A percentile compares a stretch with the other conserved stretches of the same genome.
phyloP scores from a whole-genome alignment of 495 filamentous ascomycete genomes.

The Bacidia gigantensis region DNA sequence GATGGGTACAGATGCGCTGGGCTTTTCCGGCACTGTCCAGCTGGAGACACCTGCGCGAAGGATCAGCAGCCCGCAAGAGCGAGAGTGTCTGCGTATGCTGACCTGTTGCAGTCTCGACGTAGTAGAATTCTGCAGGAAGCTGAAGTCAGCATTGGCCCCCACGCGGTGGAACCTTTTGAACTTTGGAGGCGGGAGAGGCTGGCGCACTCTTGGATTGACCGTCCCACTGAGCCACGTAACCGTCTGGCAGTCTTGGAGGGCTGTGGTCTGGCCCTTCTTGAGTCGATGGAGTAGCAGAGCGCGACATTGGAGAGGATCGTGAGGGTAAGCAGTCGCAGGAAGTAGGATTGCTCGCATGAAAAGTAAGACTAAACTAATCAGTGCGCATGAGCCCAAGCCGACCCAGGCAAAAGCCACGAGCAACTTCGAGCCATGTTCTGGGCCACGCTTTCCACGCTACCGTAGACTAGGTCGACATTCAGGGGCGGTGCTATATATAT shows the following conservation, averaged over 20 bases:
- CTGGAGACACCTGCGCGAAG: constrained; percentile 42
- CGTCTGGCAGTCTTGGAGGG: constrained; percentile 14
- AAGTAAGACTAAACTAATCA: no score
- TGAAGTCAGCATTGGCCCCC: not conserved
- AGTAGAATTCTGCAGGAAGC: constrained; percentile 49
- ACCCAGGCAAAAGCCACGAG: no score
- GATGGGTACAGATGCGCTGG: constrained; percentile 25
- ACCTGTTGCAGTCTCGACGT: constrained; percentile 54
- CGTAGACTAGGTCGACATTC: no score
- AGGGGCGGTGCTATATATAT: no score
- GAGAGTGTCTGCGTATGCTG: not conserved
- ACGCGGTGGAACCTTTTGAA: not conserved
- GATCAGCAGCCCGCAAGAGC: not conserved
- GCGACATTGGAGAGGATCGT: constrained; percentile 13
- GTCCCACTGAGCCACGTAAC: constrained; percentile 66
- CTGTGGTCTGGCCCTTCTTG: constrained; percentile 16
- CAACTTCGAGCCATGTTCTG: no score
- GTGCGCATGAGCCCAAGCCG: no score
- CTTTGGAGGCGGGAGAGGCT: not conserved
- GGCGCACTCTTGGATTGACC: constrained; percentile 37
- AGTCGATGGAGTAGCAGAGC: constrained; percentile 10
- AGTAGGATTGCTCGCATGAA: no score
- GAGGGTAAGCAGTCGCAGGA: no score
- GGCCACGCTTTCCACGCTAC: no score
- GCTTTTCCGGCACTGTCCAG: constrained; percentile 63